A percentile compares a stretch with the other conserved stretches of the same genome.
These are phyloP conservation scores for Penicillium sp. DNA, from an alignment of 2,329 filamentous ascomycete genomes.

Conservation along the genomic window DNA sequence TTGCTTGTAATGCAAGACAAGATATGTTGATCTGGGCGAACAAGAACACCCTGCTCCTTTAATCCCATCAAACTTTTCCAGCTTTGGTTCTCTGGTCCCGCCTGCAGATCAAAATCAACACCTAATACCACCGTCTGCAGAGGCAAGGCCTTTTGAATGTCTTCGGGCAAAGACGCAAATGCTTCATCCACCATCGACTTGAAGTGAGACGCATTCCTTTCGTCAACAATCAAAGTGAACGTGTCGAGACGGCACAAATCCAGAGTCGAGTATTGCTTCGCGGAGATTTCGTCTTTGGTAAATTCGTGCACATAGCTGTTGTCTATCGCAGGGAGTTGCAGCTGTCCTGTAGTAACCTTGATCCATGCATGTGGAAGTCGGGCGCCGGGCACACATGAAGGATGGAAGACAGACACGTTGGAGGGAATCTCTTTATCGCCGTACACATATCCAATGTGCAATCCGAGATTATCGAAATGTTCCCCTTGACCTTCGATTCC, in stretches of 20 bases:
- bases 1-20: not conserved
- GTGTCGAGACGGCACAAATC: constrained; percentile 2
- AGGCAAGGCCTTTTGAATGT: not conserved
- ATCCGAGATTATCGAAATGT: constrained; percentile 43
- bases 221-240: constrained; percentile 4
- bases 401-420: constrained; percentile 39
- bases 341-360: not conserved
- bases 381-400: constrained; percentile 41
- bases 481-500: constrained; percentile 41
- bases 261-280: constrained; percentile 4
- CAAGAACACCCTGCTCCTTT: not conserved
- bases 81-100: not conserved
- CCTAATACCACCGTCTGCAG: not conserved
- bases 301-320: constrained; percentile 6
- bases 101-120: not conserved
- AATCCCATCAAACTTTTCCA: constrained; percentile 3
- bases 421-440: constrained; percentile 32
- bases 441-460: constrained; percentile 50
- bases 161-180: not conserved
- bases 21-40: constrained; percentile 10
- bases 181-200: not conserved
- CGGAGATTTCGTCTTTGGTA: not conserved
- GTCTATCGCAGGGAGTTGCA: not conserved
- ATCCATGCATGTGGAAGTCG: constrained; percentile 10
- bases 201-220: not conserved